A percentile compares a stretch with the other conserved stretches of the same genome.
Conservation (phyloP, 768 basidiomycete genomes). For the Sistotremastrum niveocremeum region DNA sequence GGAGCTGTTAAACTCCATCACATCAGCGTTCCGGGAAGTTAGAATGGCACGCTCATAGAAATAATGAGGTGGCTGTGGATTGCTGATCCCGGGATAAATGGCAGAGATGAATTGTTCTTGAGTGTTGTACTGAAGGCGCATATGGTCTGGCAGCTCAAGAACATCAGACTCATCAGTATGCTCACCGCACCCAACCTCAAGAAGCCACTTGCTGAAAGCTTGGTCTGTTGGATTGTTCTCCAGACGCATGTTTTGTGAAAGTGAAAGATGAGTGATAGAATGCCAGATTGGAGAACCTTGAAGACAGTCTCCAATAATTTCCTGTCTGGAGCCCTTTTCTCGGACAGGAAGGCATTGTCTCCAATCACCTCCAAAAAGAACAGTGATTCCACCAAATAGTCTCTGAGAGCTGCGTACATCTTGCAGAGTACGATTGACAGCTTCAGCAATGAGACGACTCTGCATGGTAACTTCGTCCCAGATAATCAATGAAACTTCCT, state of each 20-base stretch:
- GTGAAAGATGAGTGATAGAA: constrained; percentile 17
- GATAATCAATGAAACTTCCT: constrained; percentile 21
- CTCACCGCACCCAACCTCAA: constrained; percentile 23
- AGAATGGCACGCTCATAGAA: not conserved
- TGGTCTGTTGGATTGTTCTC: constrained; percentile 13
- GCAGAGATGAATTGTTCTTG: too few species aligned
- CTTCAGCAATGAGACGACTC: constrained; percentile 23
- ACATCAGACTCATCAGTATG: constrained; percentile 9
- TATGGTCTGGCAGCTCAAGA: constrained; percentile 16
- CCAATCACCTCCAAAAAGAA: constrained; percentile 38
- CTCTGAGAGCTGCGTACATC: constrained; percentile 18
- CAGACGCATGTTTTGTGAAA: constrained; percentile 30
- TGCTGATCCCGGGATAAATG: too few species aligned
- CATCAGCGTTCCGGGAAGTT: not conserved
- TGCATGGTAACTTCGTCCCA: constrained; percentile 34
- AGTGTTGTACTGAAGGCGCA: too few species aligned
- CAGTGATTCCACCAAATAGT: constrained; percentile 30
- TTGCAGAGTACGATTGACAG: constrained; percentile 23
- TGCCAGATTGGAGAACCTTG: constrained; percentile 26
- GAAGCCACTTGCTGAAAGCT: constrained; percentile 25
- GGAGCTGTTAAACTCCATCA: constrained; percentile 6
- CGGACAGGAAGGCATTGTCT: constrained; percentile 34
- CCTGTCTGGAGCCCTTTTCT: constrained; percentile 18
- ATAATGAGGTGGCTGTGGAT: too few species aligned
- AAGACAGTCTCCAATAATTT: constrained; percentile 26